These are phyloP conservation scores for Chlorella sp. DNA, from an alignment of 139 green algal species.

Conservation along the genomic window DNA sequence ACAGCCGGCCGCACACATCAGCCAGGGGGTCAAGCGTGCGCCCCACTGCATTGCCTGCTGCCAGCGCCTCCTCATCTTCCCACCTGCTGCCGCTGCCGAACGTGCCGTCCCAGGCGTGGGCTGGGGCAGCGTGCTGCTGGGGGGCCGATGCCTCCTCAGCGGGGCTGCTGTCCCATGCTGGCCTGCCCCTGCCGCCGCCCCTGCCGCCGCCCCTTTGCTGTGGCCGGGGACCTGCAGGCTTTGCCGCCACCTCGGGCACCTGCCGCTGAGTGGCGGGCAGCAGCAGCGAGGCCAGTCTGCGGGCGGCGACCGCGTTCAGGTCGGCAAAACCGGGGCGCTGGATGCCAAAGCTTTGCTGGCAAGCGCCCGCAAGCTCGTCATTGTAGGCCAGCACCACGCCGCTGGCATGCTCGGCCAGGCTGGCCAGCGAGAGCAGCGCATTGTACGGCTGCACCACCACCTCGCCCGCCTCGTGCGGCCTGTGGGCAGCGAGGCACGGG, in stretches of 20 bases:
- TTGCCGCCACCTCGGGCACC: neutral
- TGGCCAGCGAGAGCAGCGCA: slow-evolving; percentile 74
- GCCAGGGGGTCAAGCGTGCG: slow-evolving; percentile 42
- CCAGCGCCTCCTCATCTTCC: neutral
- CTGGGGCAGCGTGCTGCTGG: neutral
- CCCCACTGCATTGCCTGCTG: slow-evolving; percentile 4
- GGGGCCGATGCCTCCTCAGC: neutral
- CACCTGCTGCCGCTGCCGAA: neutral
- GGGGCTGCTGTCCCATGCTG: neutral
- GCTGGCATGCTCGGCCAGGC: slow-evolving; percentile 63
- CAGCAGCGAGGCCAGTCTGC: slow-evolving; percentile 56
- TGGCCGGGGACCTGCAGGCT: too few relatives aligned
- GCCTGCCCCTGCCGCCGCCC: neutral
- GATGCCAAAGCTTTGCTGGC: slow-evolving; percentile 55
- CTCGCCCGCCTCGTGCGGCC: slow-evolving; percentile 53
- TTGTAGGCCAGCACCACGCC: slow-evolving; percentile 72
- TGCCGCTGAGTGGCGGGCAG: slow-evolving; percentile 43
- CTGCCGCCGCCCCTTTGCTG: neutral
- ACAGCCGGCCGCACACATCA: slow-evolving; percentile 67
- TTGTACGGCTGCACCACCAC: slow-evolving; percentile 90
- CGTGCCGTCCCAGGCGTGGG: slow-evolving; percentile 1
- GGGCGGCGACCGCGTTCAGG: slow-evolving; percentile 75
- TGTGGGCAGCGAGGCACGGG: neutral
- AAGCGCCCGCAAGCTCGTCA: slow-evolving; percentile 41
- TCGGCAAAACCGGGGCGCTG: slow-evolving; percentile 67